These are phyloP conservation scores for Ophiostoma himal-ulmi DNA, from an alignment of 2,329 filamentous ascomycete species.

Conservation along the genomic window DNA sequence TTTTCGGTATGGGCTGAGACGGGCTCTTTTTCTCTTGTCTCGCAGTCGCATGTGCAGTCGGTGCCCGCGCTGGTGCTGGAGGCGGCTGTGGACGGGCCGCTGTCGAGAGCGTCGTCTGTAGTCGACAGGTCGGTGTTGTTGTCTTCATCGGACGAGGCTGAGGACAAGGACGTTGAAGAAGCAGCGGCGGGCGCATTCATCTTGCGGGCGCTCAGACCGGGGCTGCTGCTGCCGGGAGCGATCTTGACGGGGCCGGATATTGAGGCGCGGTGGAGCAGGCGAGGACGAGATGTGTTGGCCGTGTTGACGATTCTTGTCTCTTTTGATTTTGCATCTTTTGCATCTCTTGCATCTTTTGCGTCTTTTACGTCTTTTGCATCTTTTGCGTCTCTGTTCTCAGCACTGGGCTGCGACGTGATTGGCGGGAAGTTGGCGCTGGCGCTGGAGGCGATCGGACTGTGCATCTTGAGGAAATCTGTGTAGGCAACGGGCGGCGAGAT, in stretches of 20 bases:
- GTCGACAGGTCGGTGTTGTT: slow-evolving; percentile 27
- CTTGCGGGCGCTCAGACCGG: slow-evolving; percentile 32
- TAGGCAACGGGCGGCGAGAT: slow-evolving; percentile 89
- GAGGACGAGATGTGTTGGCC: slow-evolving; percentile 4
- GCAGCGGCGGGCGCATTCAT: slow-evolving; percentile 33
- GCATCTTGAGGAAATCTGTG: slow-evolving; percentile 81
- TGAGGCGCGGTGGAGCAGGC: slow-evolving; percentile 19
- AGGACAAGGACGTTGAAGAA: slow-evolving; percentile 28
- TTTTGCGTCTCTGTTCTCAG: not conserved
- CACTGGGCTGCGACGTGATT: not conserved
- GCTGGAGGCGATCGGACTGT: slow-evolving; percentile 31
- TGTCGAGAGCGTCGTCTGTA: slow-evolving; percentile 32
- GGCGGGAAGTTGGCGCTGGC: slow-evolving; percentile 5
- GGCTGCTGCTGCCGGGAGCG: slow-evolving; percentile 37
- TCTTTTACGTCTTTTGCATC: not conserved
- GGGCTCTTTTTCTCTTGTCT: slow-evolving; percentile 31
- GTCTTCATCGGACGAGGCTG: slow-evolving; percentile 33
- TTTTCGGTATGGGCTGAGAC: slow-evolving; percentile 35
- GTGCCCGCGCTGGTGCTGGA: slow-evolving; percentile 42
- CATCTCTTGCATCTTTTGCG: not conserved
- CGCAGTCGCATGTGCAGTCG: slow-evolving; percentile 53
- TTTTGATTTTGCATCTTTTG: not conserved
- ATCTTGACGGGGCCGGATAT: slow-evolving; percentile 37
- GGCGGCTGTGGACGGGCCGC: slow-evolving; percentile 49
- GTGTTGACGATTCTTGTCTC: not conserved